Conservation (phyloP, 768 basidiomycete species). For the Cystofilobasidium capitatum region DNA sequence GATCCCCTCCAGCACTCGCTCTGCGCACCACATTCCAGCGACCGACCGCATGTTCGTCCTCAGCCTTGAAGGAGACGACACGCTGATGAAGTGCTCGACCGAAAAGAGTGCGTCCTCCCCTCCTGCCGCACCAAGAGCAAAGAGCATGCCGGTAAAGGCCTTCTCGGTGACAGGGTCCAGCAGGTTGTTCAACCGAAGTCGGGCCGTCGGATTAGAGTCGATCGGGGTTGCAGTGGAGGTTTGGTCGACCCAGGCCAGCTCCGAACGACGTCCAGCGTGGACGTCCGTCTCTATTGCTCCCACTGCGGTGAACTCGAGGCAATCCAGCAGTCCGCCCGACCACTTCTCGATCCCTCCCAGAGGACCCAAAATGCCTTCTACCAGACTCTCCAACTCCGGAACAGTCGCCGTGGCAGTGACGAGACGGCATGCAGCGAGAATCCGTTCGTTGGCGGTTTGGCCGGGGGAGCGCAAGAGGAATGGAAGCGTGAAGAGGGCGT, state of each 20-base stretch:
- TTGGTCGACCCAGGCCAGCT: background rate
- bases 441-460: background rate
- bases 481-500: slow-evolving; percentile 29
- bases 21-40: slow-evolving; percentile 76
- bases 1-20: slow-evolving; percentile 64
- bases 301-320: slow-evolving; percentile 55
- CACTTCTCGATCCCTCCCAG: slow-evolving; percentile 78
- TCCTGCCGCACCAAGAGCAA: slow-evolving; percentile 56
- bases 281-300: slow-evolving; percentile 19
- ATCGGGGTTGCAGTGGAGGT: background rate
- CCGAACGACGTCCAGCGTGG: background rate
- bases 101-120: slow-evolving; percentile 58
- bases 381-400: background rate
- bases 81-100: slow-evolving; percentile 68
- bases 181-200: slow-evolving; percentile 32
- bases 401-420: slow-evolving; percentile 30
- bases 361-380: slow-evolving; percentile 55
- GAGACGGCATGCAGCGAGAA: slow-evolving; percentile 27
- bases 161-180: slow-evolving; percentile 30
- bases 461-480: slow-evolving; percentile 15
- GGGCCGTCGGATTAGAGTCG: slow-evolving; percentile 28
- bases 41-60: slow-evolving; percentile 44
- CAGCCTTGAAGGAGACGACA: slow-evolving; percentile 48
- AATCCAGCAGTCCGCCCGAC: slow-evolving; percentile 76
- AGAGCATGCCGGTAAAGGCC: slow-evolving; percentile 59